Evolutionary conservation across 1,139 yeast species (phyloP).

Genomic region (Petasospora rhodanensis): DNA sequence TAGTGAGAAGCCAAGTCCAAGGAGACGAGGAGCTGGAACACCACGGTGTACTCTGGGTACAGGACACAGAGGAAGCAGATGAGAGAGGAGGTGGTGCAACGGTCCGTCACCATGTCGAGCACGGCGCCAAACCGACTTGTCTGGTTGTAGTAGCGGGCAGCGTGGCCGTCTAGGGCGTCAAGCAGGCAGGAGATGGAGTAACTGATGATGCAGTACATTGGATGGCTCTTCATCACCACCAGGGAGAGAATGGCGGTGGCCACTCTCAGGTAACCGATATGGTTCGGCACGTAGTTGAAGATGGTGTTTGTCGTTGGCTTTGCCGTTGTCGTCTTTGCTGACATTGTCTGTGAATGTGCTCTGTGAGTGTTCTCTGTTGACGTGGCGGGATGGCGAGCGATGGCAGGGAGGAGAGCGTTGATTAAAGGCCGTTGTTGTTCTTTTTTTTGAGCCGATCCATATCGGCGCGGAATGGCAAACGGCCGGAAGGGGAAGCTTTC

Average conservation of each 20-base stretch:
- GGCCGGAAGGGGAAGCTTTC: too few relatives aligned
- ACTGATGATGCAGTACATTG: constrained; percentile 66
- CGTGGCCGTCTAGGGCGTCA: constrained; percentile 96
- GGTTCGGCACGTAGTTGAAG: constrained; percentile 79
- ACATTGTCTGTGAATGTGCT: too few relatives aligned
- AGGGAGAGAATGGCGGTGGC: constrained; percentile 77
- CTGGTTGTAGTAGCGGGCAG: constrained; percentile 86
- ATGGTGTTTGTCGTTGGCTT: constrained; percentile 42
- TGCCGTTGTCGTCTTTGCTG: neutral
- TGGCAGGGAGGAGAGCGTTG: too few relatives aligned
- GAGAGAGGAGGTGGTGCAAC: constrained; percentile 92
- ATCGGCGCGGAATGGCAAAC: too few relatives aligned
- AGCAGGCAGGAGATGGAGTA: constrained; percentile 87
- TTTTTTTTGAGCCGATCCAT: too few relatives aligned
- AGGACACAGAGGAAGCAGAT: constrained; percentile 79
- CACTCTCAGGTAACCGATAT: constrained; percentile 85
- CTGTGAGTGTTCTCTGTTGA: too few relatives aligned
- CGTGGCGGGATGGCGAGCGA: too few relatives aligned
- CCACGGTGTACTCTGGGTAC: constrained; percentile 56
- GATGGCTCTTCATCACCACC: constrained; percentile 77
- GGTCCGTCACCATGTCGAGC: constrained; percentile 96
- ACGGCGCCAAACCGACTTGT: constrained; percentile 95
- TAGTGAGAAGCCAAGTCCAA: constrained; percentile 93
- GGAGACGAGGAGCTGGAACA: constrained; percentile 85
- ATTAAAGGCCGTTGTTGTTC: too few relatives aligned